Percentiles rank a stretch among this genome's conserved stretches.
Conservation (phyloP, 2,329 filamentous ascomycete species). For the Colletotrichum sp. region DNA sequence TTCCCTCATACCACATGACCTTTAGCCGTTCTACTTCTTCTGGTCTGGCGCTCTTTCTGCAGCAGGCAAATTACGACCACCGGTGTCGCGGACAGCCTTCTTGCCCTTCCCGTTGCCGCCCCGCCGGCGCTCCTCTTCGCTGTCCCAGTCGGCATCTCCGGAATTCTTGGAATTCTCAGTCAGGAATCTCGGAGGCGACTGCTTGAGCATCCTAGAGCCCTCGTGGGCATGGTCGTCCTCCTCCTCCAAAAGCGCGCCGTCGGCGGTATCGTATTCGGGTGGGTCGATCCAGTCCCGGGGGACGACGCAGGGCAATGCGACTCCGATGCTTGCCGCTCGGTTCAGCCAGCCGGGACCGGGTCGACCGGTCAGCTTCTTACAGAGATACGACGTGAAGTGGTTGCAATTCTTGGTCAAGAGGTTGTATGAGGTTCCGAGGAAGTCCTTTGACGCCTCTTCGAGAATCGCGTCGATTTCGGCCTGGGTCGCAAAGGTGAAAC, state of each 20-base stretch:
- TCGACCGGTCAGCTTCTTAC: conserved; percentile 73
- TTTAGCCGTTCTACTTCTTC: not conserved
- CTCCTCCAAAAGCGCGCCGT: conserved; percentile 71
- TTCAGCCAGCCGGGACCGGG: conserved; percentile 80
- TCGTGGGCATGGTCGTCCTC: conserved; percentile 57
- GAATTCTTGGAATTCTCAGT: conserved; percentile 27
- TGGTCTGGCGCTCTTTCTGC: conserved; percentile 54
- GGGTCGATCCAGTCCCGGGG: conserved; percentile 83
- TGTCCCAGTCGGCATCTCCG: conserved; percentile 45
- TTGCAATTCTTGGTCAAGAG: conserved; percentile 87
- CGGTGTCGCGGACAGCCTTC: conserved; percentile 51
- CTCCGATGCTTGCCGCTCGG: conserved; percentile 81
- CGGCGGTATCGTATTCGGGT: conserved; percentile 75
- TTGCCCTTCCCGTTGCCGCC: conserved; percentile 49
- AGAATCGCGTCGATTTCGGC: conserved; percentile 76
- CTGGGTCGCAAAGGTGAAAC: conserved; percentile 73
- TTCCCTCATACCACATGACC: not conserved
- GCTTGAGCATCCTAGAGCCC: conserved; percentile 63
- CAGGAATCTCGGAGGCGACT: conserved; percentile 28
- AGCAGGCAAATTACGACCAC: conserved; percentile 55
- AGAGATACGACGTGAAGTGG: conserved; percentile 82
- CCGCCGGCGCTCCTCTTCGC: conserved; percentile 48
- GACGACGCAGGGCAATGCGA: conserved; percentile 82
- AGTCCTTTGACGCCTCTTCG: conserved; percentile 71
- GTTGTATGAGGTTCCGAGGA: conserved; percentile 79